A percentile compares a stretch with the other conserved stretches of the same genome.
Conservation (phyloP, 1,284 basidiomycete genomes). For the Retiboletus flavoniger region DNA sequence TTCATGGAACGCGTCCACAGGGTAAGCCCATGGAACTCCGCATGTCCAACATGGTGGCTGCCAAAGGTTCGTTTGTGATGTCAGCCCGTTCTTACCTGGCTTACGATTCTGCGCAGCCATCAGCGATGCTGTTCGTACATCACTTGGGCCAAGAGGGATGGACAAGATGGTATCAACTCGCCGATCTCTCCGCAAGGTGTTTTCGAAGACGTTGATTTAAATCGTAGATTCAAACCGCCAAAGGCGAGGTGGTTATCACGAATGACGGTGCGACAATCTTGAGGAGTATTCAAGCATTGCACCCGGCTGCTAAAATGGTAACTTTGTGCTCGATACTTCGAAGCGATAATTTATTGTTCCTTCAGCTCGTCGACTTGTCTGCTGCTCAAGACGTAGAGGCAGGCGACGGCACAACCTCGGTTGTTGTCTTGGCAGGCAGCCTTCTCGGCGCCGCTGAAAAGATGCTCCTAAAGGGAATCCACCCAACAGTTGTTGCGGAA, state of each 20-base stretch:
- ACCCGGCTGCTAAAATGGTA: conserved; percentile 98
- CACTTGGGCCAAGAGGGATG: conserved; percentile 97
- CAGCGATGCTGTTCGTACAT: conserved; percentile 96
- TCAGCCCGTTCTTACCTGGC: not conserved
- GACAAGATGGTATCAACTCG: conserved; percentile 86
- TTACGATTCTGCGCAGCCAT: conserved; percentile 63
- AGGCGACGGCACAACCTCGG: conserved; percentile 98
- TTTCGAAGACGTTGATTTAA: conserved; percentile 15
- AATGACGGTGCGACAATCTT: conserved; percentile 99
- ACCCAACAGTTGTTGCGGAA: conserved; percentile 97
- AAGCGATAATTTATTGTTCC: conserved; percentile 10
- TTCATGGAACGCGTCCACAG: conserved; percentile 44
- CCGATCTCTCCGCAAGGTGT: conserved; percentile 16
- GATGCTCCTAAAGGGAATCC: conserved; percentile 95
- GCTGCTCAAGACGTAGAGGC: conserved; percentile 99
- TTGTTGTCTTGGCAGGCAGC: conserved; percentile 95
- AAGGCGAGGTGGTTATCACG: conserved; percentile 96
- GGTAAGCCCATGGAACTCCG: conserved; percentile 93
- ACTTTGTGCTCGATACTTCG: conserved; percentile 17
- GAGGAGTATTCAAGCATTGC: conserved; percentile 95
- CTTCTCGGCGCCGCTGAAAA: conserved; percentile 95
- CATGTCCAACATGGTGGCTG: conserved; percentile 93
- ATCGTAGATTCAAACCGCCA: conserved; percentile 90
- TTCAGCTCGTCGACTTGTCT: conserved; percentile 92
- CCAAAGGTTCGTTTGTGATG: conserved; percentile 68